Base-by-base conservation (phyloP, 352 stramenopile species). In the Phytophthora idaei region DNA sequence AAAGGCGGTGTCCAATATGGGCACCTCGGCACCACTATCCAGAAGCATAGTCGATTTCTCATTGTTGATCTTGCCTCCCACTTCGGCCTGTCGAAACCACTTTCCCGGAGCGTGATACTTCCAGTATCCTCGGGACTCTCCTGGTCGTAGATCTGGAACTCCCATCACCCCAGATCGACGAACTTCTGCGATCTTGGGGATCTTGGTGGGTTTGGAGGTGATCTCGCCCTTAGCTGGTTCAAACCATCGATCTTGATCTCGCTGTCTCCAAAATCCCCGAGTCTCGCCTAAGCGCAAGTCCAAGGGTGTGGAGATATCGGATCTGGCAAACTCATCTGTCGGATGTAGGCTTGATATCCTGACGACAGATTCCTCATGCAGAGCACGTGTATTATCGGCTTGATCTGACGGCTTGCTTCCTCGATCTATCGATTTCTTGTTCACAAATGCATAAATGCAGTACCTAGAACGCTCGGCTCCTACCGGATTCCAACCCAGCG, bases 1-100 rank as follows among this genome's bases (percentile, higher is more conserved):
- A 45, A 25, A 65, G 44, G 59, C 12, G 49, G 54, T 55, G 15
- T 73, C 66, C 11, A 73, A 1, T 5, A 73, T 64, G 1, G 64
- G 34, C 7, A n/a, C n/a, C n/a, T n/a, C n/a, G n/a, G n/a, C n/a
- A n/a, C n/a, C n/a, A n/a, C n/a, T n/a, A n/a, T n/a, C n/a, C n/a
- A n/a, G n/a, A n/a, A n/a, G n/a, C n/a, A n/a, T n/a, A n/a, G n/a
- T n/a, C n/a, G n/a, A n/a, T n/a, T n/a, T n/a, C n/a, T n/a, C n/a
- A n/a, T n/a, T n/a, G n/a, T n/a, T n/a, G n/a, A n/a, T n/a, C n/a
- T n/a, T n/a, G n/a, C n/a, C n/a, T n/a, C n/a, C n/a, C n/a, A n/a
- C n/a, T n/a, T n/a, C n/a, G n/a, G n/a, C n/a, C n/a, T n/a, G n/a
- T n/a, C n/a, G n/a, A n/a, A n/a, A n/a, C n/a, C n/a, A n/a, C n/a